A percentile compares a stretch with the other conserved stretches of the same genome.
phyloP scores from a whole-genome alignment of 257 asterid species.

The Thymus mandschuricus region DNA sequence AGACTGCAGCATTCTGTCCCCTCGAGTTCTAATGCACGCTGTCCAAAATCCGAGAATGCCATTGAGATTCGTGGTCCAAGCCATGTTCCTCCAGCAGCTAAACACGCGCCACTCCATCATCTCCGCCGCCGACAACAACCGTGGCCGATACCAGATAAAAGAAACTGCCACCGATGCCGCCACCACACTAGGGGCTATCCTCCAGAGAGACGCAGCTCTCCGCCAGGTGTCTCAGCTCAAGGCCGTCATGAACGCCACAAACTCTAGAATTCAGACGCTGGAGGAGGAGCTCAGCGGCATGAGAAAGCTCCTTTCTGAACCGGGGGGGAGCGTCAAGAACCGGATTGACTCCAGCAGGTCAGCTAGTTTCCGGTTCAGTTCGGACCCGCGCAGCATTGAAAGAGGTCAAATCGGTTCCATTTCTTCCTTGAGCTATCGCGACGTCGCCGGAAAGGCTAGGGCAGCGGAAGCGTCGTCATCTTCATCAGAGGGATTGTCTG shows the following conservation, averaged over 20 bases:
- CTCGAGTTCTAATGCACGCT: constrained; percentile 71
- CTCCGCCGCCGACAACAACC: constrained; percentile 49
- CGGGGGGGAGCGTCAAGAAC: constrained; percentile 39
- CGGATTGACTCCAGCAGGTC: constrained; percentile 48
- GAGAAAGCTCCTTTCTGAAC: constrained; percentile 48
- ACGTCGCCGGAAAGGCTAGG: constrained; percentile 29
- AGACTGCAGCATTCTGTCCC: constrained; percentile 72
- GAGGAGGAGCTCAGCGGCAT: constrained; percentile 70
- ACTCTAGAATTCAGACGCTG: constrained; percentile 57
- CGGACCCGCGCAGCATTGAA: constrained; percentile 46
- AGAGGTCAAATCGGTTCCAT: constrained; percentile 70
- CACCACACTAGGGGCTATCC: constrained; percentile 63
- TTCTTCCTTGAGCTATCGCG: constrained; percentile 56
- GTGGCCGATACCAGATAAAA: not conserved
- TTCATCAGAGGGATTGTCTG: constrained; percentile 45
- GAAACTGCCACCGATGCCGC: constrained; percentile 25
- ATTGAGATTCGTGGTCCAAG: constrained; percentile 81
- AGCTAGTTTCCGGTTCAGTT: constrained; percentile 59
- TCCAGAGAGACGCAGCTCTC: constrained; percentile 72
- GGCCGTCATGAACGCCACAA: constrained; percentile 64
- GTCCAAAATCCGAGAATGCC: constrained; percentile 92
- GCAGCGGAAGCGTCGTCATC: constrained; percentile 34
- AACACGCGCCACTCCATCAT: constrained; percentile 78
- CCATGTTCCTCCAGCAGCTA: constrained; percentile 92
- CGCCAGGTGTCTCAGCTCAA: constrained; percentile 69